phyloP scores from a whole-genome alignment of 1,139 yeast species.

The Nakaseomyces glabratus region DNA sequence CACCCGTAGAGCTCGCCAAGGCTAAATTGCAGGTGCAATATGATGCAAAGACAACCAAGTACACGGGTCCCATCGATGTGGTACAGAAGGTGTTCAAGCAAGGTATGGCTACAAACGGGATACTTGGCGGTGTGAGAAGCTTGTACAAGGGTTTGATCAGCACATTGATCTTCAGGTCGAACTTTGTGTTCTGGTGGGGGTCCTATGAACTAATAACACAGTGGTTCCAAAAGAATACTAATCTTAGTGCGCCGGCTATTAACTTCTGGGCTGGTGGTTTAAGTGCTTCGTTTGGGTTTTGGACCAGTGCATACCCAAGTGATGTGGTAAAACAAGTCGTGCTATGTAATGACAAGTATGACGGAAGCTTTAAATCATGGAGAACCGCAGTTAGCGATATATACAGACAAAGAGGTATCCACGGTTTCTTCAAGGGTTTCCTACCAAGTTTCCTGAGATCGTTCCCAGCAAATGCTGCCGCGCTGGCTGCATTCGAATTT shows the following conservation, averaged over 20 bases:
- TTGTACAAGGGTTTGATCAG: slow-evolving; percentile 75
- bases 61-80: slow-evolving; percentile 76
- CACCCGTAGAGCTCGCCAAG: slow-evolving; percentile 84
- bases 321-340: slow-evolving; percentile 86
- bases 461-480: slow-evolving; percentile 92
- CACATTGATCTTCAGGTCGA: slow-evolving; percentile 80
- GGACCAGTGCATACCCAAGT: slow-evolving; percentile 85
- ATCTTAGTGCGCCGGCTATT: slow-evolving; percentile 54
- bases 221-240: slow-evolving; percentile 56
- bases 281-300: slow-evolving; percentile 59
- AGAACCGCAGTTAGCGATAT: slow-evolving; percentile 63
- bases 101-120: slow-evolving; percentile 19
- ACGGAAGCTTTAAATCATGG: slow-evolving; percentile 67
- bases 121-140: slow-evolving; percentile 47
- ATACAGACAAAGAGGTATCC: slow-evolving; percentile 50
- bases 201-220: slow-evolving; percentile 72
- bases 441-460: slow-evolving; percentile 65
- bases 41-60: slow-evolving; percentile 60
- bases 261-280: slow-evolving; percentile 91
- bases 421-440: slow-evolving; percentile 73
- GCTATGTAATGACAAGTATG: slow-evolving; percentile 67
- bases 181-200: slow-evolving; percentile 92
- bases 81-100: slow-evolving; percentile 37
- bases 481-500: slow-evolving; percentile 81
- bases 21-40: slow-evolving; percentile 87